phyloP scores from a whole-genome alignment of 805 yeast genomes.

The Candida awuae region DNA sequence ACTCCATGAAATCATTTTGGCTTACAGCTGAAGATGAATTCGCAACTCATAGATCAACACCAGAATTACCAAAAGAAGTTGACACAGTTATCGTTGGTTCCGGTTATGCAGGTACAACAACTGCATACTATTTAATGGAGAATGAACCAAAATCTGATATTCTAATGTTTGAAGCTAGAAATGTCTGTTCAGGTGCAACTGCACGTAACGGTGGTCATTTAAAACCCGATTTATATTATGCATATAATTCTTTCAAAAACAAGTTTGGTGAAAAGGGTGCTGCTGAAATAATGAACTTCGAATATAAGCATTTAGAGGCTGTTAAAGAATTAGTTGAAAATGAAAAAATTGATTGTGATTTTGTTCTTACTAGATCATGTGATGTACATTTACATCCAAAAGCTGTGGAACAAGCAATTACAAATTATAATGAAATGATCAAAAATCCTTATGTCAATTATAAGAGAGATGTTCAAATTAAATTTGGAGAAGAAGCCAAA shows the following conservation, averaged over 20 bases:
- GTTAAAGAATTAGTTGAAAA: conserved; percentile 29
- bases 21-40: conserved; percentile 17
- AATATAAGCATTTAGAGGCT: conserved; percentile 28
- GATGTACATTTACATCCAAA: conserved; percentile 20
- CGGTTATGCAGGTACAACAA: conserved; percentile 38
- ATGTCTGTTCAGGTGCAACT: conserved; percentile 35
- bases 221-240: conserved; percentile 28
- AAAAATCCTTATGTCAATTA: conserved; percentile 8
- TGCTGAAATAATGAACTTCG: conserved; percentile 33
- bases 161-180: conserved; percentile 35
- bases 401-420: conserved; percentile 17
- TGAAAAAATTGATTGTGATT: conserved; percentile 28
- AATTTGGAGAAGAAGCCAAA: conserved; percentile 28
- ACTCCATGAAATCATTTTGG: too few relatives aligned
- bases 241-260: conserved; percentile 12
- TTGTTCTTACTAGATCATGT: conserved; percentile 25
- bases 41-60: conserved; percentile 13
- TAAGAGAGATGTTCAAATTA: conserved; percentile 28
- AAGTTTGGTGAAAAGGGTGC: conserved; percentile 25
- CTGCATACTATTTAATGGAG: conserved; percentile 29
- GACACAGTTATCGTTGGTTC: conserved; percentile 37
- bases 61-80: conserved; percentile 28
- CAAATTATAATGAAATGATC: conserved; percentile 19
- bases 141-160: conserved; percentile 3
- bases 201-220: conserved; percentile 46